Evolutionary conservation across 169 alveolate genomes (phyloP), one percentile per base, ranked within the genome.

Genomic region (Cryptosporidium sp.): DNA sequence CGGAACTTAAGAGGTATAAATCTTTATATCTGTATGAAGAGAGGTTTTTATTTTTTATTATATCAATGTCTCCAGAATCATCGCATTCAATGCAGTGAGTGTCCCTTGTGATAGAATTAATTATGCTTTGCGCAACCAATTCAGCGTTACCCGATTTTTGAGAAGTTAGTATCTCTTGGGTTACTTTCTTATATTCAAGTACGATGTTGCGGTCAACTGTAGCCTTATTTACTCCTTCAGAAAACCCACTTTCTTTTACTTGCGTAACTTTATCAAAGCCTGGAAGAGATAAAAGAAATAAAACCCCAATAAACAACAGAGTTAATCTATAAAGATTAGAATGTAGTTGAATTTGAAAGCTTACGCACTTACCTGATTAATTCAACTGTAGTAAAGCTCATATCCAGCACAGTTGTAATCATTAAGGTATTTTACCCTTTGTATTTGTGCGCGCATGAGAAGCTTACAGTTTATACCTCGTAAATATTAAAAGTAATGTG

Each of bases 161-260:
- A 14, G 89, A 60, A 3, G 75, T 80, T 29, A 80, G 26, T 62
- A 80, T 26, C 62, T 60, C 68, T 29, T 80, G 89, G n/a, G 89
- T 80, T 26, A 53, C 51, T 80, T 80, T 80, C 62, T 80, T 80
- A 18, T 26, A 60, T 18, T 80, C 75, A 42, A 39, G 21, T 33
- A 80, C 18, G 0, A 60, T 37, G n/a, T 10, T 62, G 21, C 33
- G 52, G 23, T 48, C 33, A 7, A 80, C 33, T n/a, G 68, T 37
- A 16, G 75, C 51, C 33, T 48, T 80, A 31, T 60, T 62, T 48
- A 62, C 60, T n/a, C 89, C 89, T 29, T 80, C 89, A 31, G 89
- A 61, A 62, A 80, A 80, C 12, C 80, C 89, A 62, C 45, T 37
- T 65, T 80, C 89, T 18, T 61, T 51, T 35, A 80, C 68, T 37